Conservation (phyloP, 2,329 filamentous ascomycete genomes). For the Trichoderma asperellum region DNA sequence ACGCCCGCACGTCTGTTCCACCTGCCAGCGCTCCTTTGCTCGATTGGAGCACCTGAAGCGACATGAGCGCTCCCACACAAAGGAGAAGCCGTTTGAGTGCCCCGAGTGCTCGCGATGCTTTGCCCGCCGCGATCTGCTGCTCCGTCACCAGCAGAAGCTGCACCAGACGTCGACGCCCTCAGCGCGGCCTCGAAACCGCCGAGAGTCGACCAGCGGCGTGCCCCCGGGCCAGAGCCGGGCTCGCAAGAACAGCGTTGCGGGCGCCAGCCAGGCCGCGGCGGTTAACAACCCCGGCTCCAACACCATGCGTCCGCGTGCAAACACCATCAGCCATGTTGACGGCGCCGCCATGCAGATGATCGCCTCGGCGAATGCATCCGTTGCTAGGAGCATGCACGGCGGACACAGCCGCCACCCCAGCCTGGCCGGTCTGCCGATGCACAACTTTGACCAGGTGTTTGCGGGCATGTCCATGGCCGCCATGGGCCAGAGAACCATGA, state of each 20-base stretch:
- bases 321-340: conserved; percentile 95
- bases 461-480: conserved; percentile 71
- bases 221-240: conserved; percentile 71
- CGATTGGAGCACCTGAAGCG: conserved; percentile 95
- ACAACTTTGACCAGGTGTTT: conserved; percentile 65
- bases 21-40: conserved; percentile 90
- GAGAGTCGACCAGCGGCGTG: conserved; percentile 83
- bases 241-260: conserved; percentile 89
- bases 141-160: conserved; percentile 97
- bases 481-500: conserved; percentile 67
- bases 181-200: conserved; percentile 80
- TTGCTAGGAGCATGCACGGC: conserved; percentile 52
- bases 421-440: conserved; percentile 67
- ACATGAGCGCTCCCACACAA: conserved; percentile 96
- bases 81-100: conserved; percentile 98
- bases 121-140: conserved; percentile 84
- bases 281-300: conserved; percentile 48
- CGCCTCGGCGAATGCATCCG: conserved; percentile 60
- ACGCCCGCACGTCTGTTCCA: conserved; percentile 88
- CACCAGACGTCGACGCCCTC: conserved; percentile 91
- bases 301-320: conserved; percentile 83
- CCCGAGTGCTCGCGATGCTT: conserved; percentile 94
- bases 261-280: conserved; percentile 50
- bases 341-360: conserved; percentile 73
- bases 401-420: conserved; percentile 75